Evolutionary conservation across 306 rosid genomes (phyloP), one percentile per base, ranked within the genome.

Genomic region (Dryas alaskensis): DNA sequence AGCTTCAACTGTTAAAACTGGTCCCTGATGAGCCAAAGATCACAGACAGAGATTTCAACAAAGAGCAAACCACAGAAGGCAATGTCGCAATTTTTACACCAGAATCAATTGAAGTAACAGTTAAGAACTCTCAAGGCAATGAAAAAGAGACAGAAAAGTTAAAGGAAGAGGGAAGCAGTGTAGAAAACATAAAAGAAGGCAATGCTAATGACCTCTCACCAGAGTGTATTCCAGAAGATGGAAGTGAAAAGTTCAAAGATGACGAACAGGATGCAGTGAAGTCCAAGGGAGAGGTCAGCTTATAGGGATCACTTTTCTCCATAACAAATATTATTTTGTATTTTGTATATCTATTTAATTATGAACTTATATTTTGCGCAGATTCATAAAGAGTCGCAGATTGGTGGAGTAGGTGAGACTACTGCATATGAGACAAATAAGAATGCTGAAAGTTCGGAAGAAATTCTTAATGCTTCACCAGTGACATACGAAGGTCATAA

Each of bases 211-310:
- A 49, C 46, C 45, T 48, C 19, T 58, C 79, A 39, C 17, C 22
- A 39, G 65, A 75, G 60, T 64, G 8, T 58, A 63, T 43, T 8
- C 60, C 50, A 72, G 82, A 72, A 40, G 78, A 72, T 59, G 70
- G 12, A 43, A 67, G 5, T 25, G 53, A 69, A 46, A 54, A 59
- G 45, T 61, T 31, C 1, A 6, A 72, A 45, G 78, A 61, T 42
- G 53, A 64, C 2, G 71, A 57, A 60, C 37, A 61, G 27, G 78
- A 78, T 50, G 60, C 43, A 43, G 73, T 75, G 65, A 68, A 46
- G 69, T 65, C 67, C 48, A 62, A 67, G 55, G 67, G 8, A 48
- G 70, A 76, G 84, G 81, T 76, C 8, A 77, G 81, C 14, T 43
- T 62, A 8, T 45, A 46, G 42, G 51, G 44, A 73, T 7, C 17